A percentile compares a stretch with the other conserved stretches of the same genome.
Conservation (phyloP, 257 asterid genomes). For the Solanum arcanum region DNA sequence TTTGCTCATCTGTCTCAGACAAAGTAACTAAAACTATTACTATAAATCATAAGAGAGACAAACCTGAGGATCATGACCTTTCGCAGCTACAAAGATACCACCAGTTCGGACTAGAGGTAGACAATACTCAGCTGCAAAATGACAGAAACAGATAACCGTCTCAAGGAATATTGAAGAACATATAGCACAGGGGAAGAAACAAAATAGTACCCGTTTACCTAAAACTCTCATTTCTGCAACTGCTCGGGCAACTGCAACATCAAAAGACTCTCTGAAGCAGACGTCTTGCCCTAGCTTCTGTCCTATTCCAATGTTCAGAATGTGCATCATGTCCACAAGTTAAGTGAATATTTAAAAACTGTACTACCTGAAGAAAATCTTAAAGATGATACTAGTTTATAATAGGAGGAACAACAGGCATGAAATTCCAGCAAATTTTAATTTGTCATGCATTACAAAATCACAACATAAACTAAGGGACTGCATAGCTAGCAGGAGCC, state of each 20-base stretch:
- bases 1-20: background rate
- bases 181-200: background rate
- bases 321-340: constrained; percentile 7
- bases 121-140: constrained; percentile 74
- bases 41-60: background rate
- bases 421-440: background rate
- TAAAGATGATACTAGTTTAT: background rate
- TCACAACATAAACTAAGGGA: background rate
- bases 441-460: background rate
- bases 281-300: constrained; percentile 65
- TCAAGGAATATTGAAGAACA: background rate
- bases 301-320: constrained; percentile 17
- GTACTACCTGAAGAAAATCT: background rate
- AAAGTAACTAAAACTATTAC: background rate
- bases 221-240: constrained; percentile 92
- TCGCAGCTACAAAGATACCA: constrained; percentile 87
- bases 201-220: constrained; percentile 24
- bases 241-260: constrained; percentile 90
- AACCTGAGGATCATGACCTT: constrained; percentile 91
- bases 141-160: constrained; percentile 1
- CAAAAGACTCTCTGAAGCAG: constrained; percentile 68
- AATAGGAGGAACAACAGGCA: background rate
- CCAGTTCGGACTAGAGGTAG: constrained; percentile 91
- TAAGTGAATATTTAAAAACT: background rate
- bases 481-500: background rate